A percentile compares a stretch with the other conserved stretches of the same genome.
phyloP scores from a whole-genome alignment of 1,139 yeast genomes.

The Blastobotrys malaysiensis region DNA sequence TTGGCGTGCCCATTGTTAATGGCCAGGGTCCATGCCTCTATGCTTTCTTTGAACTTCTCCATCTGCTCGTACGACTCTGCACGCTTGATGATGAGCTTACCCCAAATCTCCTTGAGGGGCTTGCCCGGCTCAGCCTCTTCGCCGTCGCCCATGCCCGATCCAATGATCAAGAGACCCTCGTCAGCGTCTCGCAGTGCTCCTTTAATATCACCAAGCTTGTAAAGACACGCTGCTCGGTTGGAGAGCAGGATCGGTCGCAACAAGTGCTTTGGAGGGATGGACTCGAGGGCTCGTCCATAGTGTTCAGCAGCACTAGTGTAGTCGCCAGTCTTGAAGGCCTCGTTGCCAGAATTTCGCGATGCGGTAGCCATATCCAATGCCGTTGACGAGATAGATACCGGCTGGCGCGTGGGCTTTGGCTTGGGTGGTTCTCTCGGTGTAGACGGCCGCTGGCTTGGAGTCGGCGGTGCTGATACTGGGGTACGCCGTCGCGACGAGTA shows the following conservation, averaged over 20 bases:
- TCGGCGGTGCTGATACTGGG: conserved; percentile 15
- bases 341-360: conserved; percentile 56
- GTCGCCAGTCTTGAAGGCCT: conserved; percentile 74
- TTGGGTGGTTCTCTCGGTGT: conserved; percentile 16
- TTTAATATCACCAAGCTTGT: conserved; percentile 71
- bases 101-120: conserved; percentile 63
- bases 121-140: conserved; percentile 48
- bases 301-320: conserved; percentile 58
- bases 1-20: conserved; percentile 64
- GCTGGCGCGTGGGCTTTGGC: conserved; percentile 24
- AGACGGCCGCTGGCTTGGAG: conserved; percentile 23
- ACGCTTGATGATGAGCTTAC: conserved; percentile 58
- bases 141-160: conserved; percentile 36
- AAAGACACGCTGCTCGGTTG: conserved; percentile 65
- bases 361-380: conserved; percentile 48
- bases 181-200: conserved; percentile 52
- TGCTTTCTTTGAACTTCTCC: conserved; percentile 64
- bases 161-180: conserved; percentile 55
- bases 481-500: conserved; percentile 24
- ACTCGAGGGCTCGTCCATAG: conserved; percentile 56
- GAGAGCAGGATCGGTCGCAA: conserved; percentile 65
- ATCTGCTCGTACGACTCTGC: conserved; percentile 82
- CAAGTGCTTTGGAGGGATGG: conserved; percentile 62
- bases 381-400: conserved; percentile 29
- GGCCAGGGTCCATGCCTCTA: conserved; percentile 53